phyloP scores from a whole-genome alignment of 345 rosid genomes.

The Rhodamnia argentea region DNA sequence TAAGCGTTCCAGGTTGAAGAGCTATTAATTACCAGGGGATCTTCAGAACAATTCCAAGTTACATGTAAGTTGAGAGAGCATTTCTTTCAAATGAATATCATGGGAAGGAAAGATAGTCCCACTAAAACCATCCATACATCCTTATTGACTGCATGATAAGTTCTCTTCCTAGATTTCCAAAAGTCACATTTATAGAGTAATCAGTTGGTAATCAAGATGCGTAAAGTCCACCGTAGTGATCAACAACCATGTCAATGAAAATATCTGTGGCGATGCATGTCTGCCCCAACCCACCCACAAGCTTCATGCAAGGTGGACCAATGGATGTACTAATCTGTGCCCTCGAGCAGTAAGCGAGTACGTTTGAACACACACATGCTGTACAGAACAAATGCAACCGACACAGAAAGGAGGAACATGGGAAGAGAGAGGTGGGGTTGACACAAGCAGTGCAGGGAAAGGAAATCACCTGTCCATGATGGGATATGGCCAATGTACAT shows the following conservation, averaged over 20 bases:
- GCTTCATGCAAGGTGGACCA: neutral
- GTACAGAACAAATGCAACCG: neutral
- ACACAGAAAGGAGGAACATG: neutral
- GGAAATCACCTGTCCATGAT: conserved; percentile 73
- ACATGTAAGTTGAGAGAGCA: neutral
- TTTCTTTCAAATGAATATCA: neutral
- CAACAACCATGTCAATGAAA: neutral
- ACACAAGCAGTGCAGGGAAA: neutral
- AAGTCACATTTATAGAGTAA: neutral
- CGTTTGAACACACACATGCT: neutral
- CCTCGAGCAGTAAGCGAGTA: neutral
- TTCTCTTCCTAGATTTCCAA: neutral
- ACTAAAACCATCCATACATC: neutral
- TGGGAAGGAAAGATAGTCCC: neutral
- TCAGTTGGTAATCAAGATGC: neutral
- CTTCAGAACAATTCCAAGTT: neutral
- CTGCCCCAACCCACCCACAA: neutral
- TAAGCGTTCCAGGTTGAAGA: neutral
- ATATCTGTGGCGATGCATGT: neutral
- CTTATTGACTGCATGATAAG: neutral
- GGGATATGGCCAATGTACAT: conserved; percentile 63
- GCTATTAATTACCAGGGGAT: neutral
- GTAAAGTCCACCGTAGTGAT: neutral
- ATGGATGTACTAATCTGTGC: neutral
- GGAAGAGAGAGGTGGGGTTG: neutral